Percentiles rank a stretch among this genome's conserved stretches.
Conservation (phyloP, 2,329 filamentous ascomycete genomes). For the Amylocarpus encephaloides region DNA sequence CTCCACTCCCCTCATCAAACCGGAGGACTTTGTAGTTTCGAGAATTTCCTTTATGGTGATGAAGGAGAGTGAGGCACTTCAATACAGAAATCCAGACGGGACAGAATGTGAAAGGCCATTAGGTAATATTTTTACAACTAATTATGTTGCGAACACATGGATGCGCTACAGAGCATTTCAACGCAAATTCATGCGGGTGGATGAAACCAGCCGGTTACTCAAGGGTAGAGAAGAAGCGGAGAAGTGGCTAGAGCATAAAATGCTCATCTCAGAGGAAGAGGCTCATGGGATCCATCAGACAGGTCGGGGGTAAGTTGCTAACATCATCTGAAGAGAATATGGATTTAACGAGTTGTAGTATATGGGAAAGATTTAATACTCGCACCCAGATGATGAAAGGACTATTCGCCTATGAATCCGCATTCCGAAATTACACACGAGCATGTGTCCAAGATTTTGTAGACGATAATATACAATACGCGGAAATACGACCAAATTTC, state of each 20-base stretch:
- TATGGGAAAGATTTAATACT: slow-evolving; percentile 59
- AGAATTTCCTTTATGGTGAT: slow-evolving; percentile 30
- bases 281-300: slow-evolving; percentile 45
- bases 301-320: slow-evolving; percentile 43
- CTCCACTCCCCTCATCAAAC: slow-evolving; percentile 41
- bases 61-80: slow-evolving; percentile 26
- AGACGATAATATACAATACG: slow-evolving; percentile 61
- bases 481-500: slow-evolving; percentile 65
- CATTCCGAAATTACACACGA: slow-evolving; percentile 55
- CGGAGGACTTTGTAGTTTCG: slow-evolving; percentile 18
- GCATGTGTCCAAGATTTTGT: slow-evolving; percentile 56
- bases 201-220: slow-evolving; percentile 26
- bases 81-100: slow-evolving; percentile 18
- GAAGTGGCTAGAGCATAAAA: slow-evolving; percentile 55
- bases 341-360: slow-evolving; percentile 31
- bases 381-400: slow-evolving; percentile 69
- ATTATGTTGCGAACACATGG: slow-evolving; percentile 41
- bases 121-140: slow-evolving; percentile 42
- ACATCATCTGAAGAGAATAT: not conserved
- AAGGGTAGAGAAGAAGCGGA: slow-evolving; percentile 32
- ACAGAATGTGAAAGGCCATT: slow-evolving; percentile 20
- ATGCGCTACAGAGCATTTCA: slow-evolving; percentile 43
- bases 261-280: slow-evolving; percentile 56
- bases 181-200: slow-evolving; percentile 29
- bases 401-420: slow-evolving; percentile 59